These are phyloP conservation scores for Xylariales sp. DNA, from an alignment of 2,329 filamentous ascomycete species.

Conservation along the genomic window DNA sequence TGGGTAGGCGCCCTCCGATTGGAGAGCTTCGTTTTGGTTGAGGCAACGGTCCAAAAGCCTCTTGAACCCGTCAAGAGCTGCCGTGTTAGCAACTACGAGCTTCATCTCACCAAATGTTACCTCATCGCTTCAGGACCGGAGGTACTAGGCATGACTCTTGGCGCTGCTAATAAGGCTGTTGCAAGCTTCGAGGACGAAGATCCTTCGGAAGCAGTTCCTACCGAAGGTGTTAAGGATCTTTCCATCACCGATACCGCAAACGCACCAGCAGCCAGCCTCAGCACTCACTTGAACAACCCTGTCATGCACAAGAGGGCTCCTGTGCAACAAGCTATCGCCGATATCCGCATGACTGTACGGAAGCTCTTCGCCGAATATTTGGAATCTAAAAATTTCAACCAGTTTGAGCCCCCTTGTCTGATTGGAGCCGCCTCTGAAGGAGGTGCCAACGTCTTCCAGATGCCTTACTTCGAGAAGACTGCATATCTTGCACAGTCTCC, in stretches of 20 bases:
- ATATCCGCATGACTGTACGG: constrained; percentile 53
- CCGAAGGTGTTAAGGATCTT: constrained; percentile 35
- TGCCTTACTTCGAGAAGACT: constrained; percentile 83
- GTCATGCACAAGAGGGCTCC: constrained; percentile 89
- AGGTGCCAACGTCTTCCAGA: constrained; percentile 83
- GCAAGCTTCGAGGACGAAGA: constrained; percentile 58
- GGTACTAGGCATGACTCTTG: constrained; percentile 54
- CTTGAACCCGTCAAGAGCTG: constrained; percentile 86
- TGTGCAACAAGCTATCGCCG: constrained; percentile 76
- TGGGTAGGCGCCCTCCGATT: constrained; percentile 71
- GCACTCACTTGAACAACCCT: constrained; percentile 84
- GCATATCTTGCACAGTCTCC: constrained; percentile 78
- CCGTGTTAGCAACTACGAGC: constrained; percentile 72
- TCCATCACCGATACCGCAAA: constrained; percentile 27
- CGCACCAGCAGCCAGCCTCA: constrained; percentile 71
- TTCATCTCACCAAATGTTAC: constrained; percentile 85
- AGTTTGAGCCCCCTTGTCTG: constrained; percentile 86
- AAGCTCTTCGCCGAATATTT: constrained; percentile 78
- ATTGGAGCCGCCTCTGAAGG: constrained; percentile 90
- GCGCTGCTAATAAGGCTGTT: constrained; percentile 49
- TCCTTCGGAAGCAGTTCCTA: constrained; percentile 21
- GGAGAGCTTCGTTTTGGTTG: constrained; percentile 79
- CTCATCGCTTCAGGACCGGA: constrained; percentile 62
- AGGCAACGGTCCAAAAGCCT: constrained; percentile 76
- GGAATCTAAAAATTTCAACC: constrained; percentile 66